phyloP scores from a whole-genome alignment of 2,329 filamentous ascomycete genomes.

The Hymenoscyphus infarciens region DNA sequence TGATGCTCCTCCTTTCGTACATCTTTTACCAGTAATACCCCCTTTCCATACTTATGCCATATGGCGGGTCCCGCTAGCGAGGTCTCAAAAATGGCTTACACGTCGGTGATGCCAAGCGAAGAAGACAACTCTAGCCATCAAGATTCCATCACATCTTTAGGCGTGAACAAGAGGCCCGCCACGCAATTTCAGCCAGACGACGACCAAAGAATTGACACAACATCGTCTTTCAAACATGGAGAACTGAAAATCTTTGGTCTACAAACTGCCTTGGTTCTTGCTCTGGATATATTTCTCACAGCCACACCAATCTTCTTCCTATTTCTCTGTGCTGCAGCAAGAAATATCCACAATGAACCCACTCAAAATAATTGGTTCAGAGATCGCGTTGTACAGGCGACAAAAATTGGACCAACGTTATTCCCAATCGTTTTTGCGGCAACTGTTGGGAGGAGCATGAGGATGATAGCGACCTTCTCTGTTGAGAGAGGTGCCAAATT shows the following conservation, averaged over 20 bases:
- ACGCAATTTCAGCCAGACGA: too few relatives aligned
- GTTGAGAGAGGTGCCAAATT: background rate
- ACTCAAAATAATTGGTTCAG: background rate
- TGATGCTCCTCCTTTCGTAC: too few relatives aligned
- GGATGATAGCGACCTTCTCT: background rate
- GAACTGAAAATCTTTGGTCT: background rate
- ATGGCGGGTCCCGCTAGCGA: too few relatives aligned
- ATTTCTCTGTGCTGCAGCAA: background rate
- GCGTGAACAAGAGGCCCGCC: too few relatives aligned
- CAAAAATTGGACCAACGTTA: background rate
- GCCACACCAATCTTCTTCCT: background rate
- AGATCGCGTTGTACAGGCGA: background rate
- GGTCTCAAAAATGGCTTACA: too few relatives aligned
- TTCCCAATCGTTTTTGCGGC: background rate
- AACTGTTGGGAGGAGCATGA: background rate
- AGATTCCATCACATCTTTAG: too few relatives aligned
- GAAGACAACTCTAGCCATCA: too few relatives aligned
- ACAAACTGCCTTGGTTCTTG: background rate
- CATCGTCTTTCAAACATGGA: background rate
- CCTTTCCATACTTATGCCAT: too few relatives aligned
- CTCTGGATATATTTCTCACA: background rate
- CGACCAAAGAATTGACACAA: background rate
- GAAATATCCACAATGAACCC: background rate
- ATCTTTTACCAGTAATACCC: too few relatives aligned
- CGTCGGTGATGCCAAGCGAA: too few relatives aligned